Percentiles rank a stretch among this genome's conserved stretches.
Conservation (phyloP, 2,329 filamentous ascomycete genomes). For the Fusarium albosuccineum region DNA sequence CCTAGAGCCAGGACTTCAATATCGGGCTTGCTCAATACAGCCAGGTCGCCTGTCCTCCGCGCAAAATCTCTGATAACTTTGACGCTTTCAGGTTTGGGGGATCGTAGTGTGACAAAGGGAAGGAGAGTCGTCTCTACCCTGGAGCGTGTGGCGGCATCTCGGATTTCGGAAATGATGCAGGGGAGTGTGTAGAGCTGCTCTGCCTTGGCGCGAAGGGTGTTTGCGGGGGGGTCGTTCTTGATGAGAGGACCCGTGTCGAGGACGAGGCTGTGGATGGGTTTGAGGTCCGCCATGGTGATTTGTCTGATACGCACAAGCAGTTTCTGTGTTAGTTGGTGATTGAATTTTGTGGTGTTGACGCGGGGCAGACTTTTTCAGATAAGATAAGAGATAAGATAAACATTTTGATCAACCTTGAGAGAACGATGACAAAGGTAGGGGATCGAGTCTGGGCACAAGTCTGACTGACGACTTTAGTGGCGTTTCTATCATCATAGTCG, state of each 20-base stretch:
- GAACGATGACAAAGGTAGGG: no score
- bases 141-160: conserved; percentile 83
- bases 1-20: conserved; percentile 89
- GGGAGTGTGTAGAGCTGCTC: conserved; percentile 86
- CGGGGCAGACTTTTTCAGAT: conserved; percentile 43
- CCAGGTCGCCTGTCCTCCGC: conserved; percentile 87
- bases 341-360: conserved; percentile 44
- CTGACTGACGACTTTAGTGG: background rate
- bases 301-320: conserved; percentile 2
- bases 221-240: conserved; percentile 89
- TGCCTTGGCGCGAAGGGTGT: conserved; percentile 82
- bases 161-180: conserved; percentile 87
- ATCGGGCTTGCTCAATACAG: conserved; percentile 90
- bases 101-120: conserved; percentile 85
- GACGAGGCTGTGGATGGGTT: conserved; percentile 84
- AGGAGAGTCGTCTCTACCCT: conserved; percentile 86
- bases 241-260: conserved; percentile 94
- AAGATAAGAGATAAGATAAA: conserved; percentile 35
- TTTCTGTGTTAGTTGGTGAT: conserved; percentile 34
- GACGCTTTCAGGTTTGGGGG: conserved; percentile 80
- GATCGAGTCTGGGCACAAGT: no score
- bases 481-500: background rate
- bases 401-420: background rate
- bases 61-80: conserved; percentile 88
- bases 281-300: conserved; percentile 55